These are phyloP conservation scores for Castanopsis chinensis DNA, from an alignment of 306 rosid genomes.

Conservation along the genomic window DNA sequence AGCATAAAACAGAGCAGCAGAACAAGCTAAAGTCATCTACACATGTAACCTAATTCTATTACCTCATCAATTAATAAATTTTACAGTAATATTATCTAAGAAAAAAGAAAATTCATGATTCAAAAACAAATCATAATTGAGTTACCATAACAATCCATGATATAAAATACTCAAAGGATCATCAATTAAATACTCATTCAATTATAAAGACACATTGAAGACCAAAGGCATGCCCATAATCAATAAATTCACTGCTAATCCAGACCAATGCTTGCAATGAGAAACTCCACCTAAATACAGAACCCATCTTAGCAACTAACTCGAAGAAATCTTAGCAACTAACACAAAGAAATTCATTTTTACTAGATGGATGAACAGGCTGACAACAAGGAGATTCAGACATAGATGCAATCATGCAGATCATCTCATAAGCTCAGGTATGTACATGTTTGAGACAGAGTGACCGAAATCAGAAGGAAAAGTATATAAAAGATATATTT, in stretches of 20 bases:
- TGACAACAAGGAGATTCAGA: neutral
- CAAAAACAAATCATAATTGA: neutral
- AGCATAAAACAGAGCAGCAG: neutral
- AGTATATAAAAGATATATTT: neutral
- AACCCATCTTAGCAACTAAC: neutral
- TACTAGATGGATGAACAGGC: neutral
- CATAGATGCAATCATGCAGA: neutral
- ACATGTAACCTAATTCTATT: neutral
- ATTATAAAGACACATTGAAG: neutral
- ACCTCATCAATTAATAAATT: neutral
- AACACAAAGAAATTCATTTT: neutral
- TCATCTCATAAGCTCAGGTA: neutral
- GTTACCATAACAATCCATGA: neutral
- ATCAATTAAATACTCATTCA: neutral
- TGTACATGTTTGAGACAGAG: neutral
- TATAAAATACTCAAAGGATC: neutral
- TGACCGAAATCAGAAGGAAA: neutral
- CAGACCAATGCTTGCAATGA: neutral
- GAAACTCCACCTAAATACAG: neutral
- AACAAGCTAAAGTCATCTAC: neutral
- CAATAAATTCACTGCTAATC: neutral
- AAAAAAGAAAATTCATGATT: neutral
- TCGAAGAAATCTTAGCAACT: neutral
- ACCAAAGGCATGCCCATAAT: neutral
- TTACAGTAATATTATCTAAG: neutral